Percentiles rank a stretch among this genome's conserved stretches.
Conservation (phyloP, 2,329 filamentous ascomycete species). For the Helminthosporium solani region DNA sequence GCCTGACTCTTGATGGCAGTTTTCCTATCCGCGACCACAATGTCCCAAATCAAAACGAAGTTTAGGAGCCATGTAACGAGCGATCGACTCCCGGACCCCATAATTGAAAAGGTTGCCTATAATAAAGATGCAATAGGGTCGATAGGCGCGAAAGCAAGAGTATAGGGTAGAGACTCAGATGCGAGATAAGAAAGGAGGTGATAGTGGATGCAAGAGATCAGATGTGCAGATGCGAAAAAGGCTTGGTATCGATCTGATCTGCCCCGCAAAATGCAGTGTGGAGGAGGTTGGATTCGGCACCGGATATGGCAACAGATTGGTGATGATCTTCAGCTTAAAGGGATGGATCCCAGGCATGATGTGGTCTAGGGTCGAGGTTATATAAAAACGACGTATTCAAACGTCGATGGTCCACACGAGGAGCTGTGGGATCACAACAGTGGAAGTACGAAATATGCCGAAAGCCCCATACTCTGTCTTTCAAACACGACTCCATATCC, state of each 20-base stretch:
- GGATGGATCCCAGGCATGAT: background rate
- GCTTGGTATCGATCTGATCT: background rate
- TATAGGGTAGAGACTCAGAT: background rate
- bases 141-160: background rate
- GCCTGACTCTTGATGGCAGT: conserved; percentile 22
- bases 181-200: background rate
- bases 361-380: too few relatives aligned
- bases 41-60: too few relatives aligned
- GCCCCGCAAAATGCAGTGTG: background rate
- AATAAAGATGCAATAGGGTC: background rate
- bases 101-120: background rate
- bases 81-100: background rate
- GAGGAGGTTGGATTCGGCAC: background rate
- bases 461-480: too few relatives aligned
- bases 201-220: background rate
- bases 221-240: background rate
- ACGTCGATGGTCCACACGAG: too few relatives aligned
- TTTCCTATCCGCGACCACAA: conserved; percentile 2
- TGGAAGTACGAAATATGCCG: too few relatives aligned
- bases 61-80: background rate
- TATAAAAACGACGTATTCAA: too few relatives aligned
- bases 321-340: background rate
- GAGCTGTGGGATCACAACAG: too few relatives aligned
- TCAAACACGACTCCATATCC: too few relatives aligned
- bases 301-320: background rate